Conservation (phyloP, 192 early-diverging fungal species). For the Irineochytrium annulatum region DNA sequence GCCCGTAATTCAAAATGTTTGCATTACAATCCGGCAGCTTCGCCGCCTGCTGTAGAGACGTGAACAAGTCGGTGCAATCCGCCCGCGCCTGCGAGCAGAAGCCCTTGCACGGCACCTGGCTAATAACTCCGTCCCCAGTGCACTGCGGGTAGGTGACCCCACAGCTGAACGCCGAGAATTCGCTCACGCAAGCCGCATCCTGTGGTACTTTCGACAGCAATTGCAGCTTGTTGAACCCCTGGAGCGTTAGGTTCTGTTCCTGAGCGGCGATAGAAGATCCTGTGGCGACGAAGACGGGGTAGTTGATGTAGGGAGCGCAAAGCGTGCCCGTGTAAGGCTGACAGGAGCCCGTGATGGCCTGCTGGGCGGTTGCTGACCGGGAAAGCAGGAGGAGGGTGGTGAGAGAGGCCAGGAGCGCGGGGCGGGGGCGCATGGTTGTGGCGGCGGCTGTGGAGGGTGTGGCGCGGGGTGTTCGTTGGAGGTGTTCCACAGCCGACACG, state of each 20-base stretch:
- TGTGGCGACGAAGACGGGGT: neutral
- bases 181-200: neutral
- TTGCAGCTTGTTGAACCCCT: neutral
- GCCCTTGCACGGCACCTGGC: neutral
- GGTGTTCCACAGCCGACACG: too few species aligned
- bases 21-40: neutral
- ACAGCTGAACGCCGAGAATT: neutral
- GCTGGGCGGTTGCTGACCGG: too few species aligned
- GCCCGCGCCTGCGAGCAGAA: neutral
- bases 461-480: too few species aligned
- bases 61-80: neutral
- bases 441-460: too few species aligned
- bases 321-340: too few species aligned
- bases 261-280: neutral
- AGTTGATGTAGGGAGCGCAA: too few species aligned
- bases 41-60: neutral
- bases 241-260: neutral
- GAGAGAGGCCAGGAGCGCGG: too few species aligned
- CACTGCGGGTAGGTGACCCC: neutral
- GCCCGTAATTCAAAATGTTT: too few species aligned
- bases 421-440: too few species aligned
- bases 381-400: too few species aligned
- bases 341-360: too few species aligned
- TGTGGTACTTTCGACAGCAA: neutral
- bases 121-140: neutral